These are phyloP conservation scores for Aspergillus uvarum DNA, from an alignment of 2,329 filamentous ascomycete genomes.

Conservation along the genomic window DNA sequence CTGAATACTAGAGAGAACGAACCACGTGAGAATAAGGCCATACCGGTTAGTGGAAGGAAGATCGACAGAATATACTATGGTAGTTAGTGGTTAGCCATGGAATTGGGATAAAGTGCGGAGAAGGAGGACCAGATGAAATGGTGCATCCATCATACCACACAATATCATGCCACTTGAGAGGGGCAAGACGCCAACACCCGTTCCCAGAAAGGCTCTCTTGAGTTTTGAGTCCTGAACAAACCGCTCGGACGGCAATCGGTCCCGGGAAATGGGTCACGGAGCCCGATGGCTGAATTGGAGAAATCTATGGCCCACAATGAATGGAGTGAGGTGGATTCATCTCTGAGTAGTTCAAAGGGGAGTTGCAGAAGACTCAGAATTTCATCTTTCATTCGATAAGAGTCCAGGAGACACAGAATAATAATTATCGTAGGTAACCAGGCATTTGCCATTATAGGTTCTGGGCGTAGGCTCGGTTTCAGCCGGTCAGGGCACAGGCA, in stretches of 20 bases:
- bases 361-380: not conserved
- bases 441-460: not conserved
- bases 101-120: slow-evolving; percentile 2
- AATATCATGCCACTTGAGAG: slow-evolving; percentile 7
- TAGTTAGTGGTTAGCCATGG: not conserved
- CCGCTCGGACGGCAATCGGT: not conserved
- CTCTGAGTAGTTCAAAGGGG: not conserved
- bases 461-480: slow-evolving; percentile 2
- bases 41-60: not conserved
- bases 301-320: slow-evolving; percentile 2
- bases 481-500: not conserved
- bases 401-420: no score
- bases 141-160: slow-evolving; percentile 3
- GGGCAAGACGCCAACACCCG: not conserved
- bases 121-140: not conserved
- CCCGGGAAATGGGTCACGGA: not conserved
- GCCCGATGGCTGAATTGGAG: not conserved
- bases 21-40: not conserved
- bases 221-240: no score
- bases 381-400: not conserved
- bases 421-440: not conserved
- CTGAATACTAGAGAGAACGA: not conserved
- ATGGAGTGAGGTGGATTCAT: slow-evolving; percentile 2
- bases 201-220: not conserved
- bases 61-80: not conserved